These are phyloP conservation scores for Erysimum cheiranthoides DNA, from an alignment of 345 rosid species.

Conservation along the genomic window DNA sequence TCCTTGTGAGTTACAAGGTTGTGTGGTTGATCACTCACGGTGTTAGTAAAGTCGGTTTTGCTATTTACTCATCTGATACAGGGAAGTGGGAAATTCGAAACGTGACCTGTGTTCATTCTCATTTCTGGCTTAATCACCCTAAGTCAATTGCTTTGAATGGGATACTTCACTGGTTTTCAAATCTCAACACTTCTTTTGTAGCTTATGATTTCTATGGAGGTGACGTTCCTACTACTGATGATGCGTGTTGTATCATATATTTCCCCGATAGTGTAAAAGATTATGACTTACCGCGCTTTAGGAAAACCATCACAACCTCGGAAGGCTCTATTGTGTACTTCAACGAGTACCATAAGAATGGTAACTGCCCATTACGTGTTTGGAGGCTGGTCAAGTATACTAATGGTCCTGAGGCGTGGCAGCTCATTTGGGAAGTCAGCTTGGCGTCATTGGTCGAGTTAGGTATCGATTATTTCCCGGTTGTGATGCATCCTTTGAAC, in stretches of 20 bases:
- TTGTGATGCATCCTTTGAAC: constrained; percentile 35
- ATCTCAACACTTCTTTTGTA: neutral
- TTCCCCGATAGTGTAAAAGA: constrained; percentile 8
- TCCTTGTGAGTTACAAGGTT: constrained; percentile 28
- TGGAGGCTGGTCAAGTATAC: constrained; percentile 24
- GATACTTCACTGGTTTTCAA: constrained; percentile 16
- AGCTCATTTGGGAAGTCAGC: constrained; percentile 6
- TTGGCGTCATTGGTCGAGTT: neutral
- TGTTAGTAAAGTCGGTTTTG: neutral
- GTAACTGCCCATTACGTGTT: constrained; percentile 3
- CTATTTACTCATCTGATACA: constrained; percentile 21
- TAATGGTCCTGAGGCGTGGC: neutral
- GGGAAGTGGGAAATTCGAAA: neutral
- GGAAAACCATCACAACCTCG: constrained; percentile 12
- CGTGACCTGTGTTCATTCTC: neutral
- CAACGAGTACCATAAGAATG: constrained; percentile 4
- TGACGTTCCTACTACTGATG: neutral
- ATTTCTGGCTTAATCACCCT: neutral
- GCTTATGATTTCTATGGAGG: constrained; percentile 28
- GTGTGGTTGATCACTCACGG: neutral
- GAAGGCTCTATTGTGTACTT: constrained; percentile 25
- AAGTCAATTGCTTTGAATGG: constrained; percentile 24
- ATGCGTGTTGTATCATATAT: neutral
- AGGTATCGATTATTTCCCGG: neutral
- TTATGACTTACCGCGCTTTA: neutral